A percentile compares a stretch with the other conserved stretches of the same genome.
Evolutionary conservation across 371 early-diverging fungal genomes (phyloP).

Genomic region (Coelomomyces lativittatus): DNA sequence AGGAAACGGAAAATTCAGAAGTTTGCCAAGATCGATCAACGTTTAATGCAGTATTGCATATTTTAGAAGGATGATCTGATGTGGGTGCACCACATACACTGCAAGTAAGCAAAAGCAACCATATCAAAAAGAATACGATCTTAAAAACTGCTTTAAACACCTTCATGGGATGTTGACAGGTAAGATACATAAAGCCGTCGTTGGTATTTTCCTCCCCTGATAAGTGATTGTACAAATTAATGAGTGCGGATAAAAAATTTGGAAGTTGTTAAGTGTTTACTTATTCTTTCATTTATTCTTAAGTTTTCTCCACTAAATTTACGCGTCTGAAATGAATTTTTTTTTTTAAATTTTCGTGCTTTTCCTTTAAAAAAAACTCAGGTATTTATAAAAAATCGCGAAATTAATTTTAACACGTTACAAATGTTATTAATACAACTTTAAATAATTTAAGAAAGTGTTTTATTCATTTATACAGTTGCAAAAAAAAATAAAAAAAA

Average conservation of each 20-base stretch:
- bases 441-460: too few relatives aligned
- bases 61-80: background rate
- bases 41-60: background rate
- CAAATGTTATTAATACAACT: too few relatives aligned
- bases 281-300: too few relatives aligned
- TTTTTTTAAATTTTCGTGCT: background rate
- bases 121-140: background rate
- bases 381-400: background rate
- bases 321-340: too few relatives aligned
- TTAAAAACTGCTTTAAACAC: background rate
- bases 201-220: too few relatives aligned
- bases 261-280: too few relatives aligned
- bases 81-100: background rate
- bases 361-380: background rate
- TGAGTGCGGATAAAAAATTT: too few relatives aligned
- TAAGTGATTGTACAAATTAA: too few relatives aligned
- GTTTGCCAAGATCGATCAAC: background rate
- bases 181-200: too few relatives aligned
- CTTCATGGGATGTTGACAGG: too few relatives aligned
- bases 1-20: background rate
- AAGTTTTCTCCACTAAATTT: background rate
- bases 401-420: background rate
- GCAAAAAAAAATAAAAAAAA: background rate
- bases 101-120: background rate
- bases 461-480: background rate